phyloP scores from a whole-genome alignment of 2,329 filamentous ascomycete genomes.

The Diaporthe citri region DNA sequence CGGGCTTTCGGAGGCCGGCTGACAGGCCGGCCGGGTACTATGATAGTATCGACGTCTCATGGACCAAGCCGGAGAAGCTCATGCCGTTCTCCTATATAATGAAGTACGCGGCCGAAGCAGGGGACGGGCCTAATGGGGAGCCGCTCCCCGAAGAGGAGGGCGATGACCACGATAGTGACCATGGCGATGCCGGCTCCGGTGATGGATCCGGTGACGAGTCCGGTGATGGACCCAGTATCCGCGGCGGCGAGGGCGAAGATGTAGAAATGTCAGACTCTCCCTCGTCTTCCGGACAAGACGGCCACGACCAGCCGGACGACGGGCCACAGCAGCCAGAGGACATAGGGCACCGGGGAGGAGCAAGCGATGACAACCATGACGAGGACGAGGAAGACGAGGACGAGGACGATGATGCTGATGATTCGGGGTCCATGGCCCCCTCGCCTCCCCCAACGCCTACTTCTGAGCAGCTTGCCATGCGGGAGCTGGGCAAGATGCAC shows the following conservation, averaged over 20 bases:
- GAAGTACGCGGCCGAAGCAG: neutral
- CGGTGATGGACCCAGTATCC: neutral
- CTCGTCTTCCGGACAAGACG: neutral
- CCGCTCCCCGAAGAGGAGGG: neutral
- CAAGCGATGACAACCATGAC: neutral
- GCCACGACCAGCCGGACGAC: neutral
- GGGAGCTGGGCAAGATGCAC: constrained; percentile 15
- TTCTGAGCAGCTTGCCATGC: neutral
- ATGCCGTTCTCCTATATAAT: constrained; percentile 12
- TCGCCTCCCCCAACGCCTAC: neutral
- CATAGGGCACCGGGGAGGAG: too few relatives aligned
- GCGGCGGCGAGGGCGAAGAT: neutral
- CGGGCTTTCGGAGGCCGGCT: neutral
- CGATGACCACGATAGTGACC: neutral
- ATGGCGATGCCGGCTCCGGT: neutral
- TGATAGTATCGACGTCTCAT: neutral
- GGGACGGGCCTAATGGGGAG: neutral
- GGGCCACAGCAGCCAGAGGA: neutral
- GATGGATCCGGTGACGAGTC: neutral
- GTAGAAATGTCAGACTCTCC: neutral
- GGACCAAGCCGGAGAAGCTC: neutral
- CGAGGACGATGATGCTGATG: too few relatives aligned
- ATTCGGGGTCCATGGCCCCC: neutral
- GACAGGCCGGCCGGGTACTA: neutral
- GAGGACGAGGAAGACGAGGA: neutral